Evolutionary conservation across 140 eudicot species (phyloP), one percentile per base, ranked within the genome.

Genomic region (Erigeron philadelphicus): DNA sequence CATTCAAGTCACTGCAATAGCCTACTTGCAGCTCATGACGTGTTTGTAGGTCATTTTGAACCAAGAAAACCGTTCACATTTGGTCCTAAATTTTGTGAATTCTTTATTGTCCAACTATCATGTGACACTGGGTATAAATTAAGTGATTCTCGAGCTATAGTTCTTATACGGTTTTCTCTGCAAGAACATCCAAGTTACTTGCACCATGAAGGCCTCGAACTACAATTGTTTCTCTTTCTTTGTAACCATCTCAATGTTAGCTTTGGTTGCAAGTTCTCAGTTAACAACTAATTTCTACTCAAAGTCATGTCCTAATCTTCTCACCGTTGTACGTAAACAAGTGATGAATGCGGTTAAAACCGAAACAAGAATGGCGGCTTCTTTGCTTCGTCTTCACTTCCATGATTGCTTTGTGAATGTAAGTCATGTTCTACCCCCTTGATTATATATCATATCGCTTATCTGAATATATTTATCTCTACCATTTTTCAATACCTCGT

Each of bases 361-460:
- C 57, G 96, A 88, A 71, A 86, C 74, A 63, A 88, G 97, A 75
- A 88, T 86, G 81, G 96, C 88, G 0, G 97, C 91, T 66, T 91
- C 96, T 67, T 76, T 91, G 77, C 84, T 87, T 72, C 88, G 95
- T 4, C 96, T 90, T 69, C 95, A 87, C 73, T 90, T 90, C 77
- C 97, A 86, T 42, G 96, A 91, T 69, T 91, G 97, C 78, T 91
- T 91, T 63, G 97, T 91, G 52, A 91, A 91, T 64, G 97, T 91
- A 31, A 40, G 96, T 84, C 41, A 11, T 63, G 38, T 44, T 25
- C 13, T 53, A 38, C 43, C 59, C 42, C 16, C 35, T 67, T 2
- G 23, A 72, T 67, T 13, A 73, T 21, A 35, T 35, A 67, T 50
- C 9, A 40, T 2, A 8, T 60, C 21, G 6, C 23, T 54, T 43